Conservation (phyloP, 1,284 basidiomycete species). For the Caloboletus firmus region DNA sequence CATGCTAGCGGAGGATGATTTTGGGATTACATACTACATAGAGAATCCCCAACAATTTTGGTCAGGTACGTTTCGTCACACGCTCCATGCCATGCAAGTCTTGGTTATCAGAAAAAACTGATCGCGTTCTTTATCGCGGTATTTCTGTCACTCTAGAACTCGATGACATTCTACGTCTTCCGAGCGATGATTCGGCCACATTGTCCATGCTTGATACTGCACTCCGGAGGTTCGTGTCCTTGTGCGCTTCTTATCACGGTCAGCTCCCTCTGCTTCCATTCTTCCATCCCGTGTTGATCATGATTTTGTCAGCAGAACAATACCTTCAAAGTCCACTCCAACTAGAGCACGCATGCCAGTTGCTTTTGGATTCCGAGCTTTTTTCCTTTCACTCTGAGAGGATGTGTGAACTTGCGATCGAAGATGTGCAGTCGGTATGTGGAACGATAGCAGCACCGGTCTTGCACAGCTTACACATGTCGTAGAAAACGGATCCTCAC, state of each 20-base stretch:
- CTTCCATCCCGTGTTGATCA: constrained; percentile 14
- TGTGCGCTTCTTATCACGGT: constrained; percentile 87
- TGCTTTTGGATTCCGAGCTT: constrained; percentile 79
- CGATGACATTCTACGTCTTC: constrained; percentile 75
- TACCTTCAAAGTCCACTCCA: constrained; percentile 81
- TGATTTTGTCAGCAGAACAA: constrained; percentile 51
- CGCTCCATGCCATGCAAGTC: constrained; percentile 3
- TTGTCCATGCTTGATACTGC: constrained; percentile 77
- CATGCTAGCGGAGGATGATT: constrained; percentile 30
- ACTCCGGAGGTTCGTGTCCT: constrained; percentile 70
- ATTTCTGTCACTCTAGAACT: constrained; percentile 56
- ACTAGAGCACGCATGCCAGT: constrained; percentile 74
- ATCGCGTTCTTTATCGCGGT: neutral
- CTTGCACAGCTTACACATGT: constrained; percentile 3
- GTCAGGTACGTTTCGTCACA: constrained; percentile 59
- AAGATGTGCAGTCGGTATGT: constrained; percentile 68
- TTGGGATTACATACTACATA: constrained; percentile 79
- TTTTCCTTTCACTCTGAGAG: constrained; percentile 87
- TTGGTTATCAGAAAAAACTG: constrained; percentile 9
- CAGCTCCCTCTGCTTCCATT: constrained; percentile 31
- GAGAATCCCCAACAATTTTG: constrained; percentile 82
- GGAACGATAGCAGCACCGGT: neutral
- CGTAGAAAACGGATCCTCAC: constrained; percentile 86
- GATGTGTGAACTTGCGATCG: constrained; percentile 77
- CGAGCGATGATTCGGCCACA: constrained; percentile 57